phyloP scores from a whole-genome alignment of 129 eudicot species.

The Chrysanthemum makinoi region DNA sequence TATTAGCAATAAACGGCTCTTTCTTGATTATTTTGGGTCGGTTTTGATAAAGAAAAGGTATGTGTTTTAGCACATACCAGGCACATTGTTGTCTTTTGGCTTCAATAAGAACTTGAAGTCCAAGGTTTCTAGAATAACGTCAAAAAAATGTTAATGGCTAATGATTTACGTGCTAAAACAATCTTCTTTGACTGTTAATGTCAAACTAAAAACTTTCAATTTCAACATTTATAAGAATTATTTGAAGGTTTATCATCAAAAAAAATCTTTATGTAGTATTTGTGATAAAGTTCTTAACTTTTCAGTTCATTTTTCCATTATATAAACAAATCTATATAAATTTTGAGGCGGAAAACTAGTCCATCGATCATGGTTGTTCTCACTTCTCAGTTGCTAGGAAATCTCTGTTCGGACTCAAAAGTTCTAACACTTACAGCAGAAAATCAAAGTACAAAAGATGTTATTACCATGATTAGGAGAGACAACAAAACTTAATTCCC shows the following conservation, averaged over 20 bases:
- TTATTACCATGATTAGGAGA: conserved; percentile 93
- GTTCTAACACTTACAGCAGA: neutral
- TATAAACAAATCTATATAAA: neutral
- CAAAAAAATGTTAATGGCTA: conserved; percentile 18
- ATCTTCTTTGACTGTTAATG: conserved; percentile 14
- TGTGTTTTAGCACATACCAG: no score
- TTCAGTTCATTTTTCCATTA: conserved; percentile 5
- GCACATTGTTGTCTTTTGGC: conserved; percentile 52
- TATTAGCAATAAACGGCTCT: no score
- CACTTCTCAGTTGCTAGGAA: conserved; percentile 1
- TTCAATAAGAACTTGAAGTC: conserved; percentile 93
- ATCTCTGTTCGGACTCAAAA: neutral
- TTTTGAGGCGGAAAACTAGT: neutral
- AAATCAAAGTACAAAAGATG: conserved; percentile 2
- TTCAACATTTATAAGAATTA: neutral
- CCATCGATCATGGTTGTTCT: neutral
- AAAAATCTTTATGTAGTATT: neutral
- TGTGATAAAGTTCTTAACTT: neutral
- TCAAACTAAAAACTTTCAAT: conserved; percentile 14
- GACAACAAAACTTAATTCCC: conserved; percentile 95
- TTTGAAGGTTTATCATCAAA: conserved; percentile 4
- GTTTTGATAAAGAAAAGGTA: no score
- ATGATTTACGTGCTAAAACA: neutral
- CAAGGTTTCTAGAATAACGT: conserved; percentile 56
- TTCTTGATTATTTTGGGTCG: no score